Evolutionary conservation across 2,329 filamentous ascomycete species (phyloP).

Genomic region (Myrmaecium sp.): DNA sequence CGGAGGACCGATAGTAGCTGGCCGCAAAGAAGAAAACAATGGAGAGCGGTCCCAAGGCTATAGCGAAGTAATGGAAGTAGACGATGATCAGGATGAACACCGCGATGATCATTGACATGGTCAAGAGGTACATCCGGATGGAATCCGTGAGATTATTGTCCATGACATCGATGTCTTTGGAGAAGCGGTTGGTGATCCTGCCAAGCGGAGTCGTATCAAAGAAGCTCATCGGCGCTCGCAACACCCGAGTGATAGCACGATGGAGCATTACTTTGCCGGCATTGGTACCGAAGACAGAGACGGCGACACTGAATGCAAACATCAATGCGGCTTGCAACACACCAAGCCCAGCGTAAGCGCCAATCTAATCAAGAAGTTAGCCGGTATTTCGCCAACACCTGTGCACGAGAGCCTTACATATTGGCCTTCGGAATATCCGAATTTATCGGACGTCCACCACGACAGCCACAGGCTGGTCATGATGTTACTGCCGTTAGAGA

Average conservation of each 20-base stretch:
- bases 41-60: conserved; percentile 52
- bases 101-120: conserved; percentile 61
- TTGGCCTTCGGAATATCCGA: conserved; percentile 43
- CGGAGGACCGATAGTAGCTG: conserved; percentile 77
- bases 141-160: conserved; percentile 82
- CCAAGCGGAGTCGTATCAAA: conserved; percentile 95
- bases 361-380: conserved; percentile 32
- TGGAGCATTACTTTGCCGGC: conserved; percentile 71
- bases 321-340: conserved; percentile 53
- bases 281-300: conserved; percentile 66
- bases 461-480: conserved; percentile 82
- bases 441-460: conserved; percentile 78
- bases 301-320: conserved; percentile 62
- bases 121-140: conserved; percentile 84
- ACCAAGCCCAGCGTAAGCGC: conserved; percentile 54
- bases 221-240: conserved; percentile 63
- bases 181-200: conserved; percentile 91
- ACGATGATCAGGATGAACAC: conserved; percentile 84
- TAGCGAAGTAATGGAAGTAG: conserved; percentile 82
- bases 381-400: conserved; percentile 4
- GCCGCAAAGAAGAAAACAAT: conserved; percentile 67
- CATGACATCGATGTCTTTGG: conserved; percentile 90
- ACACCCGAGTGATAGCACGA: conserved; percentile 58
- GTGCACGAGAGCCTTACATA: conserved; percentile 45
- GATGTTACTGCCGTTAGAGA: conserved; percentile 74